Evolutionary conservation across 805 yeast species (phyloP).

Genomic region (Sungouiozyma ichnusensis): DNA sequence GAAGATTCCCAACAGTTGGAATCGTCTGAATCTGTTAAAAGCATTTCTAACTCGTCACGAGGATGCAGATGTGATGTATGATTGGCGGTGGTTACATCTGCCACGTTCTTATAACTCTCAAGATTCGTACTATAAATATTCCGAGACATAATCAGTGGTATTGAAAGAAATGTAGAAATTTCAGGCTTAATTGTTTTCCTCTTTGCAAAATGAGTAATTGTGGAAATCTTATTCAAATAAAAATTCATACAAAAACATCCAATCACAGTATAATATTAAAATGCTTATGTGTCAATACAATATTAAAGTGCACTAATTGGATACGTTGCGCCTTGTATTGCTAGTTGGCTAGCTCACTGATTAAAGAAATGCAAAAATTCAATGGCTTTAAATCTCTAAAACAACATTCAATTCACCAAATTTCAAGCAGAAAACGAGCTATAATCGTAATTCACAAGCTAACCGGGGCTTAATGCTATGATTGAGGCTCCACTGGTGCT

Average conservation of each 20-base stretch:
- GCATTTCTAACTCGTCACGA: slow-evolving; percentile 12
- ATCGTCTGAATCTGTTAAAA: slow-evolving; percentile 20
- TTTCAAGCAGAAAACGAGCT: too few species aligned
- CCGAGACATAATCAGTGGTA: background rate
- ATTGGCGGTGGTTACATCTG: background rate
- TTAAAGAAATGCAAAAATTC: too few species aligned
- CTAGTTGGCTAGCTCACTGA: too few species aligned
- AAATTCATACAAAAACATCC: background rate
- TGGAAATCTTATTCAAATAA: background rate
- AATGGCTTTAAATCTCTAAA: too few species aligned
- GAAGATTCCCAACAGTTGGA: slow-evolving; percentile 8
- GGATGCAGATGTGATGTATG: background rate
- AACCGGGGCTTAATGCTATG: too few species aligned
- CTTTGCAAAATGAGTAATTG: background rate
- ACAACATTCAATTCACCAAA: too few species aligned
- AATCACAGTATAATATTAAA: background rate
- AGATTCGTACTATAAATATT: background rate
- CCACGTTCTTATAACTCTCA: background rate
- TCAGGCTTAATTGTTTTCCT: too few species aligned
- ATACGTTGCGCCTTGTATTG: too few species aligned
- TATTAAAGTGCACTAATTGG: too few species aligned
- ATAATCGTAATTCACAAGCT: too few species aligned
- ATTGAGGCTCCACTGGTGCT: too few species aligned
- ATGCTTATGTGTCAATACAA: too few species aligned
- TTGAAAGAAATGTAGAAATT: background rate